Conservation (phyloP, 2,329 filamentous ascomycete species). For the Esteya vermicola region DNA sequence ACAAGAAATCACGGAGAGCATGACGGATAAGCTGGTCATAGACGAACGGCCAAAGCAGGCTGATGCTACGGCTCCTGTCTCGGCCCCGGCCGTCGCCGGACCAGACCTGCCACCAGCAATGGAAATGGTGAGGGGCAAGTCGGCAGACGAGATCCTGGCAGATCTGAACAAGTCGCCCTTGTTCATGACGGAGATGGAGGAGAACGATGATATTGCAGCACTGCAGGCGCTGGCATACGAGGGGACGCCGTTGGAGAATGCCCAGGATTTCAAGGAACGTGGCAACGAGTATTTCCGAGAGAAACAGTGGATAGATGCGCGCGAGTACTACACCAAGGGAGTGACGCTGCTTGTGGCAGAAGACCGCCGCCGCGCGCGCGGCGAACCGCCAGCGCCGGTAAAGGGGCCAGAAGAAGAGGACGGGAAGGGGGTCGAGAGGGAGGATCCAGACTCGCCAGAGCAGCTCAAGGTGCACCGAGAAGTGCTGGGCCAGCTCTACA, state of each 20-base stretch:
- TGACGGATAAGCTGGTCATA: constrained; percentile 7
- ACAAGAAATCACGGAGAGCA: constrained; percentile 9
- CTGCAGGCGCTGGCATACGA: constrained; percentile 86
- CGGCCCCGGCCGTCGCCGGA: constrained; percentile 1
- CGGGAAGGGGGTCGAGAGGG: constrained; percentile 3
- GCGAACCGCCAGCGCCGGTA: constrained; percentile 10
- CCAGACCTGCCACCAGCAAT: constrained; percentile 33
- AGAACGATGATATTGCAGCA: constrained; percentile 75
- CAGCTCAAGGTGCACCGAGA: constrained; percentile 44
- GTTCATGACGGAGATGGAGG: constrained; percentile 90
- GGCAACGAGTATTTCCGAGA: constrained; percentile 78
- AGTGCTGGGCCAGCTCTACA: constrained; percentile 62
- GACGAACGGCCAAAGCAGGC: neutral
- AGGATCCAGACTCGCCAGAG: constrained; percentile 37
- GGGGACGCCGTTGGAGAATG: constrained; percentile 74
- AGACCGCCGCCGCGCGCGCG: constrained; percentile 37
- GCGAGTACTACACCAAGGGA: constrained; percentile 86
- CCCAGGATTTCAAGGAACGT: constrained; percentile 72
- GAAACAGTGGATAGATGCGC: constrained; percentile 65
- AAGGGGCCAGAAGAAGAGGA: constrained; percentile 5
- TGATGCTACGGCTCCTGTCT: neutral
- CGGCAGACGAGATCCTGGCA: constrained; percentile 39
- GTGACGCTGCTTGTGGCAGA: constrained; percentile 55
- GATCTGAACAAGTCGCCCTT: constrained; percentile 55
- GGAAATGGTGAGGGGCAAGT: constrained; percentile 26